Base-by-base conservation (phyloP, 2,329 filamentous ascomycete species). In the Ceratocystis diversiconidia region DNA sequence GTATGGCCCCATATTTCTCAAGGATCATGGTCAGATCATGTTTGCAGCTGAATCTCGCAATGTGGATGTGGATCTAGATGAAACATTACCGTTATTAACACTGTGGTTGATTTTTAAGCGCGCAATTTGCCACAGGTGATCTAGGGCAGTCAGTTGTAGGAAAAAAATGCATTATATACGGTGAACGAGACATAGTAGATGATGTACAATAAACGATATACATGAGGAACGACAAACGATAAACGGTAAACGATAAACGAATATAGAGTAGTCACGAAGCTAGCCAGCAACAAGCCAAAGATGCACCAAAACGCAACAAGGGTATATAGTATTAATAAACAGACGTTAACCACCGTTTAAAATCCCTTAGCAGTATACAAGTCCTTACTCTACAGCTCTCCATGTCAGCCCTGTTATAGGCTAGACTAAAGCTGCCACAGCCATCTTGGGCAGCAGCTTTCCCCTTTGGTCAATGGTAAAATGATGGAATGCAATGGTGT, bases 401-500 rank as follows among this genome's bases (percentile, higher is more conserved):
- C 28, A 30, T 1, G 28, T 30, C 28, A 30, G 17, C 46, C 46
- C n/a, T 12, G n/a, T 22, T 12, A 7, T 22, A 12, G 46, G 2
- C 61, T 43, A 67, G 55, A 67, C 65, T 36, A 68, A 65, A 55
- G 63, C 60, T 36, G 66, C 63, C 30, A 66, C 66, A 25, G 66
- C 66, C 66, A 65, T 68, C 65, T 68, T 68, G 25, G 64, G 66
- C 30, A 68, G 52, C 43, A 64, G 52, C 44, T 55, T 50, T 12
- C 62, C 67, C 44, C 46, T 62, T 22, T 62, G 28, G n/a, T 77
- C 75, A 7, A 78, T 74, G 66, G 74, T 70, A 68, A 79, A 79
- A 63, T 78, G 76, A 55, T 76, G 78, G 61, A 79, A 79, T 0
- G 76, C 73, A 61, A 77, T 75, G 61, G 76, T 75, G 46, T 78